A percentile compares a stretch with the other conserved stretches of the same genome.
phyloP scores from a whole-genome alignment of 23 red algal species.

The Cyanidium caldarium region DNA sequence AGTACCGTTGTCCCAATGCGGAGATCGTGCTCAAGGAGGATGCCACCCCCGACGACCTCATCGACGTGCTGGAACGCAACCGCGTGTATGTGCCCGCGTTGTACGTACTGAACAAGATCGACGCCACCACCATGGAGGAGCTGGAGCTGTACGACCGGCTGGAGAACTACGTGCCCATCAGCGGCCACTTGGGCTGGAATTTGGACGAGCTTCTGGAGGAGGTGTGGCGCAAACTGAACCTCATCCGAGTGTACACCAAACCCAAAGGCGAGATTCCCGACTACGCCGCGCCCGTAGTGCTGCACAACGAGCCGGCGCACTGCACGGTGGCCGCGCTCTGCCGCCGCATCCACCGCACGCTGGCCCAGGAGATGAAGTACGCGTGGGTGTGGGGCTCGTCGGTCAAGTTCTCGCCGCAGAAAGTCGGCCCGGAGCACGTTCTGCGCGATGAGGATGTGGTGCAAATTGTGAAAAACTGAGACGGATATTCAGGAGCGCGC shows the following conservation, averaged over 20 bases:
- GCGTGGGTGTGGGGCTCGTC: slow-evolving; percentile 17
- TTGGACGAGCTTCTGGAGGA: slow-evolving; percentile 65
- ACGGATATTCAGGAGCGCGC: too few species aligned
- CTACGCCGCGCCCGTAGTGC: slow-evolving; percentile 69
- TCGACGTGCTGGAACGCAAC: slow-evolving; percentile 94
- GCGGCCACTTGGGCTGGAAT: slow-evolving; percentile 63
- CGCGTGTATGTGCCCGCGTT: slow-evolving; percentile 73
- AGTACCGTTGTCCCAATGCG: slow-evolving; percentile 87
- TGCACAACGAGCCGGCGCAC: slow-evolving; percentile 37
- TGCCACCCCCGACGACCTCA: slow-evolving; percentile 73
- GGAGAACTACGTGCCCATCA: slow-evolving; percentile 60
- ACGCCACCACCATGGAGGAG: slow-evolving; percentile 73
- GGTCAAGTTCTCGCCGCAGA: slow-evolving; percentile 27
- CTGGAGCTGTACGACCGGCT: slow-evolving; percentile 62
- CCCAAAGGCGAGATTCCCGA: slow-evolving; percentile 64
- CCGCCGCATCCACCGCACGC: slow-evolving; percentile 66
- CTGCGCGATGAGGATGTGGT: slow-evolving; percentile 85
- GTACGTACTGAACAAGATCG: slow-evolving; percentile 93
- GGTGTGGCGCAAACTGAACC: slow-evolving; percentile 64
- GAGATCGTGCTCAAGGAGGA: slow-evolving; percentile 83
- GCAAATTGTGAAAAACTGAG: slow-evolving; percentile 67
- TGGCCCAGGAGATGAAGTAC: slow-evolving; percentile 44
- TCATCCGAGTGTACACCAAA: slow-evolving; percentile 90
- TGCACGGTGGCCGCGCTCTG: slow-evolving; percentile 76
- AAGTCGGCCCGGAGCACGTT: slow-evolving; percentile 84